phyloP scores from a whole-genome alignment of 495 filamentous ascomycete genomes.

The Clavariopsis aquatica region DNA sequence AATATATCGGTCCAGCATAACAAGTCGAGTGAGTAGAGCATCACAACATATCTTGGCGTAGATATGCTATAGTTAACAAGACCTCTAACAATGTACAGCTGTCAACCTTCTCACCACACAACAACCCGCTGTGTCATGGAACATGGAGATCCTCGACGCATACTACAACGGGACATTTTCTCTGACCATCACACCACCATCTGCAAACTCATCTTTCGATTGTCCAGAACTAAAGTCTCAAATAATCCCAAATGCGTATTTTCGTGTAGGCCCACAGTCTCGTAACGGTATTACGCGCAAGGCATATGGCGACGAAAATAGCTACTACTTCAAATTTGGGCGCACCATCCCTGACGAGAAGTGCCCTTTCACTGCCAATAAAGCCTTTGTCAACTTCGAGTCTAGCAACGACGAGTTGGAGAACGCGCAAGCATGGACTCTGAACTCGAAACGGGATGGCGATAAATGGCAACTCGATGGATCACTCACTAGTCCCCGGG shows the following conservation, averaged over 20 bases:
- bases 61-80: neutral
- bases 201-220: conserved; percentile 1
- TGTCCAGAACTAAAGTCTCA: neutral
- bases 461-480: conserved; percentile 9
- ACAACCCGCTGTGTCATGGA: conserved; percentile 1
- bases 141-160: conserved; percentile 16
- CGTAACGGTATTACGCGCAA: neutral
- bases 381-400: conserved; percentile 19
- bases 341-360: conserved; percentile 3
- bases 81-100: neutral
- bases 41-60: neutral
- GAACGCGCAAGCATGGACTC: neutral
- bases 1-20: neutral
- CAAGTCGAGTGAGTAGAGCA: neutral
- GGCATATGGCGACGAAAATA: conserved; percentile 7
- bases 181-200: conserved; percentile 4
- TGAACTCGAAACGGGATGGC: conserved; percentile 1
- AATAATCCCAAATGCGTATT: conserved; percentile 6
- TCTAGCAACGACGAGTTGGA: conserved; percentile 10
- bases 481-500: neutral
- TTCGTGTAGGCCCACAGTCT: conserved; percentile 5
- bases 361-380: conserved; percentile 9
- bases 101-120: conserved; percentile 8
- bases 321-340: conserved; percentile 13
- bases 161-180: conserved; percentile 20